Base-by-base conservation (phyloP, 306 rosid species). In the Citrullus amarus region DNA sequence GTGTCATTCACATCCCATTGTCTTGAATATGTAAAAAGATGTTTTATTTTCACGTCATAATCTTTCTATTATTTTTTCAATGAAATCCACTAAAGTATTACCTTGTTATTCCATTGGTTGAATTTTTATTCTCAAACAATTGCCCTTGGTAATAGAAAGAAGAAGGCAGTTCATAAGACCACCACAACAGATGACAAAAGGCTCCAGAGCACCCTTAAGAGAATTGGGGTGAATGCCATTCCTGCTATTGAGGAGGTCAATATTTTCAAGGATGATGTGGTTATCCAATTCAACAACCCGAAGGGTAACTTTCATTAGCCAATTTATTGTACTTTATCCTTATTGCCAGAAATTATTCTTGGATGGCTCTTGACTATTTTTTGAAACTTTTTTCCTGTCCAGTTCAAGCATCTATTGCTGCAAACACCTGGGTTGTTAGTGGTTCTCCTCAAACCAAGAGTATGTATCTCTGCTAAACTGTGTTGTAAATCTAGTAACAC, bases 371-470 rank as follows among this genome's bases (percentile, higher is more conserved):
- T n/a, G 28, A 5, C 25, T 28, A 28, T 1, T 83, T 50, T 44
- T 44, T 3, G 2, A 12, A 22, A 46, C 6, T 13, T 22, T 18
- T 39, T 58, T 22, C 59, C 69, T 60, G 3, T 73, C 51, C 93
- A 96, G 99, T 96, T 84, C 99, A 94, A 95, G 99, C 99, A 55
- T 96, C 98, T 17, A 91, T 91, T 85, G 98, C 97, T 88, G 98
- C 99, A 32, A 96, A 96, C 83, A 96, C 99, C 7, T 96, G 98
- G 99, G 99, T 92, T 61, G 99, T 96, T 83, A 92, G 98, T 75
- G 99, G 99, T 39, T 73, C 99, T 58, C 98, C 98, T 56, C 98
- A 92, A 90, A 96, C 89, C 60, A 96, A 96, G 93, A 96, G 99
- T 96, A 85, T 78, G 94, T 22, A 20, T 59, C 70, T 46, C 8